These are phyloP conservation scores for Cornus suecica DNA, from an alignment of 148 eudicot genomes.

Conservation along the genomic window DNA sequence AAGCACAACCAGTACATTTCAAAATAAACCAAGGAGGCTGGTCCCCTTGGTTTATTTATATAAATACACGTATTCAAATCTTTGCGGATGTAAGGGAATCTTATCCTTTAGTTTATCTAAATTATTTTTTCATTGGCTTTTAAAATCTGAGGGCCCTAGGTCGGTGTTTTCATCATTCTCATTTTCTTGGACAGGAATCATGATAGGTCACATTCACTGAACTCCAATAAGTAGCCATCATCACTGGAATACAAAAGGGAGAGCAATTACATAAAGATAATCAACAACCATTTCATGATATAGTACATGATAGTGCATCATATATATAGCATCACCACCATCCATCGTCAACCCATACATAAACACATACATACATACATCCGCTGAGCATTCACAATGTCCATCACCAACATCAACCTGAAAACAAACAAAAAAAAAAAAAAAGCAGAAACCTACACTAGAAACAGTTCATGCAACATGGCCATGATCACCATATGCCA, in stretches of 20 bases:
- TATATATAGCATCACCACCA: conserved; percentile 5
- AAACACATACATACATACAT: conserved; percentile 11
- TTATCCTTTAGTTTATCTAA: neutral
- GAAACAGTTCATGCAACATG: neutral
- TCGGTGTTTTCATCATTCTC: neutral
- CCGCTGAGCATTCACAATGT: neutral
- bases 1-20: neutral
- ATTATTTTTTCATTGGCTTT: neutral
- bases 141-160: neutral
- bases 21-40: neutral
- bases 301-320: conserved; percentile 4
- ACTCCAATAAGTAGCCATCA: neutral
- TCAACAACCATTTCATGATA: neutral
- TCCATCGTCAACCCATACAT: too few relatives aligned
- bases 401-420: neutral
- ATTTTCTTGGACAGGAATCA: neutral
- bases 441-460: neutral
- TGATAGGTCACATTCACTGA: neutral
- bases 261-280: neutral
- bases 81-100: conserved; percentile 10
- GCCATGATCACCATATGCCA: too few relatives aligned
- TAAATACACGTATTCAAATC: neutral
- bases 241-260: neutral
- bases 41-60: too few relatives aligned
- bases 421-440: neutral